A percentile compares a stretch with the other conserved stretches of the same genome.
Evolutionary conservation across 2,329 filamentous ascomycete genomes (phyloP).

Genomic region (Fonsecaea multimorphosa): DNA sequence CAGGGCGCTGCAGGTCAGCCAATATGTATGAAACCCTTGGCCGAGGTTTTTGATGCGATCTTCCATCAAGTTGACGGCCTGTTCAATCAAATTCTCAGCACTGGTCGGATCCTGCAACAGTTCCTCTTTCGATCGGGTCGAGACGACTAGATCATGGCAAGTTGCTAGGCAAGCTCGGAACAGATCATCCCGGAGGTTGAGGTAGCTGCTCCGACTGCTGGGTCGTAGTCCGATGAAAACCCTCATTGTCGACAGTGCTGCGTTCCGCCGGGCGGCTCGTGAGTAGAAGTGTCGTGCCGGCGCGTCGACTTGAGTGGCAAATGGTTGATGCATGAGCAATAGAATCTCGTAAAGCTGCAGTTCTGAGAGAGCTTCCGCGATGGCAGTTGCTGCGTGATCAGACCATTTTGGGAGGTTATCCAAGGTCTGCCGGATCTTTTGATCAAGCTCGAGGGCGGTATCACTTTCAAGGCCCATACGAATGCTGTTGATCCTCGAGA

Average conservation of each 20-base stretch:
- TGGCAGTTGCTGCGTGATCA: constrained; percentile 18
- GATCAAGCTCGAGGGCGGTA: constrained; percentile 41
- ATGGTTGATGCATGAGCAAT: constrained; percentile 43
- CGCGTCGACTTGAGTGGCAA: constrained; percentile 37
- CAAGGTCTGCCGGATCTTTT: constrained; percentile 39
- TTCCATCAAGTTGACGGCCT: constrained; percentile 45
- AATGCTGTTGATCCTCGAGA: constrained; percentile 43
- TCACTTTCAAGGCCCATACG: constrained; percentile 39
- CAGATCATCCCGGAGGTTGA: constrained; percentile 29
- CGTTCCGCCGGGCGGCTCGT: constrained; percentile 38
- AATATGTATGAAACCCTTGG: constrained; percentile 46
- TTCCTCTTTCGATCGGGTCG: constrained; percentile 12
- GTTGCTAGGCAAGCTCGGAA: constrained; percentile 29
- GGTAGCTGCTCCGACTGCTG: constrained; percentile 20
- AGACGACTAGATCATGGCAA: constrained; percentile 27
- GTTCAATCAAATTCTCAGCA: constrained; percentile 35
- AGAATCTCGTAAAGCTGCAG: constrained; percentile 43
- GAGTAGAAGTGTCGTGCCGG: constrained; percentile 41
- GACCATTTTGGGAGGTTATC: constrained; percentile 41
- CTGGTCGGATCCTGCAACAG: constrained; percentile 23
- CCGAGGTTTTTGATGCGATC: constrained; percentile 44
- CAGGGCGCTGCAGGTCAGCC: constrained; percentile 45
- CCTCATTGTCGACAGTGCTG: constrained; percentile 31
- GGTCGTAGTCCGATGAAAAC: constrained; percentile 29
- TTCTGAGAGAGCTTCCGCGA: constrained; percentile 39